Base-by-base conservation (phyloP, 2,329 filamentous ascomycete species). In the Colletotrichum coccodes region DNA sequence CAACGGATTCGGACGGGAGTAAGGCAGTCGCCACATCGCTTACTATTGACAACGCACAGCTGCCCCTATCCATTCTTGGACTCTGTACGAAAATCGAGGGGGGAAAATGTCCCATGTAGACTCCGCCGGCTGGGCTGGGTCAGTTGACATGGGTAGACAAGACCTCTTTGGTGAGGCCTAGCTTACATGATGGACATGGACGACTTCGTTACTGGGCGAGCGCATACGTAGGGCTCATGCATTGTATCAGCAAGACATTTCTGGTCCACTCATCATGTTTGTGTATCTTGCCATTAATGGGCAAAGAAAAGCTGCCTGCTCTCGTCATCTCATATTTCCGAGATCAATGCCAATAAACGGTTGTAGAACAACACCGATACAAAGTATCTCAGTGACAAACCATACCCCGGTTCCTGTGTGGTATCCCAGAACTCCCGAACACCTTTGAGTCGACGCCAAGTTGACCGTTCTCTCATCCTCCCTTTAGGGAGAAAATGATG, bases 371-470 rank as follows among this genome's bases (percentile, higher is more conserved):
- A 30, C 14, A 60, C 30, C 38, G 21, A 30, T 21, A 49, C 21
- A 30, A 49, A 50, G 16, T 21, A 50, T 50, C 34, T 34, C 32
- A 21, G 32, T 32, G 23, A 58, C 26, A 50, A 40, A 26, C 57
- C 32, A 12, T 9, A 9, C 14, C 44, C 44, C 6, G 44, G 44
- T 23, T 50, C 30, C 28, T n/a, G 11, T 30, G 57, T 60, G 57
- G 57, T 60, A 60, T 60, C 44, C 57, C 32, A 49, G 28, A 59
- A 60, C 57, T 60, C 57, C 57, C 57, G 50, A 52, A 30, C 11
- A 30, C 21, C 28, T 40, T 30, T 18, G 23, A n/a, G 30, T 11
- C 34, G 28, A 60, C 32, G 44, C 42, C 44, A 23, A 6, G 23
- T n/a, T 26, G 44, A 6, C 32, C 34, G 23, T 36, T 4, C 6